Percentiles rank a stretch among this genome's conserved stretches.
phyloP scores from a whole-genome alignment of 148 eudicot species.

The Simmondsia chinensis region DNA sequence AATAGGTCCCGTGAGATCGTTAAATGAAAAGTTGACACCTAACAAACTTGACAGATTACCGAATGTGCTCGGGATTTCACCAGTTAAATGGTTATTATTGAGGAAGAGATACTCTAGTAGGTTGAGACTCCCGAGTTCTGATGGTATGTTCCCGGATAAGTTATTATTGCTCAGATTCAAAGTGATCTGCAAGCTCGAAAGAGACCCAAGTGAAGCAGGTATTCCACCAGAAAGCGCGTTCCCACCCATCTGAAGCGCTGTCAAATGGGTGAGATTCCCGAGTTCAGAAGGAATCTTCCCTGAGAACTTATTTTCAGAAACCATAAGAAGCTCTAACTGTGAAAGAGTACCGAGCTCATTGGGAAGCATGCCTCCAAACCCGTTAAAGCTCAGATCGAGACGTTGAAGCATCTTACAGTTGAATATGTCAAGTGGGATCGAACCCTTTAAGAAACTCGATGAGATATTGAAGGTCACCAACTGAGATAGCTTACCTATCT shows the following conservation, averaged over 20 bases:
- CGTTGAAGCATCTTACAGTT: slow-evolving; percentile 84
- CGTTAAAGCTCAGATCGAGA: slow-evolving; percentile 77
- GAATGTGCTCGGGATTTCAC: slow-evolving; percentile 74
- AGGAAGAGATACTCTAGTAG: slow-evolving; percentile 68
- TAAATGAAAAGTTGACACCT: slow-evolving; percentile 77
- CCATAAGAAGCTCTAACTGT: slow-evolving; percentile 74
- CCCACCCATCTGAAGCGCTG: slow-evolving; percentile 85
- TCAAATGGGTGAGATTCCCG: slow-evolving; percentile 72
- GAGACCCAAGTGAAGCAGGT: slow-evolving; percentile 65
- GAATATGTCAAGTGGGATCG: slow-evolving; percentile 50
- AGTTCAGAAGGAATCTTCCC: slow-evolving; percentile 63
- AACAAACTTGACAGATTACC: slow-evolving; percentile 71
- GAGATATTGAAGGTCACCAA: slow-evolving; percentile 80
- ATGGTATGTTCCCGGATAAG: slow-evolving; percentile 70
- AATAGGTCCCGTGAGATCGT: slow-evolving; percentile 67
- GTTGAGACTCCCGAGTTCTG: slow-evolving; percentile 74
- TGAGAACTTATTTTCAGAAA: slow-evolving; percentile 68
- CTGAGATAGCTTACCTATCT: slow-evolving; percentile 56
- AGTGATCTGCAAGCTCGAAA: slow-evolving; percentile 70
- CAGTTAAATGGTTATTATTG: slow-evolving; percentile 72
- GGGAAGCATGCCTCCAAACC: slow-evolving; percentile 47
- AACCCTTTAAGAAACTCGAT: slow-evolving; percentile 54
- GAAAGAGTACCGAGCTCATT: slow-evolving; percentile 59
- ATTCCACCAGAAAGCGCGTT: slow-evolving; percentile 64
- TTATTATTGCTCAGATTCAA: slow-evolving; percentile 79